Percentiles rank a stretch among this genome's conserved stretches.
Conservation (phyloP, 2,329 filamentous ascomycete species). For the Triangularia setosa region DNA sequence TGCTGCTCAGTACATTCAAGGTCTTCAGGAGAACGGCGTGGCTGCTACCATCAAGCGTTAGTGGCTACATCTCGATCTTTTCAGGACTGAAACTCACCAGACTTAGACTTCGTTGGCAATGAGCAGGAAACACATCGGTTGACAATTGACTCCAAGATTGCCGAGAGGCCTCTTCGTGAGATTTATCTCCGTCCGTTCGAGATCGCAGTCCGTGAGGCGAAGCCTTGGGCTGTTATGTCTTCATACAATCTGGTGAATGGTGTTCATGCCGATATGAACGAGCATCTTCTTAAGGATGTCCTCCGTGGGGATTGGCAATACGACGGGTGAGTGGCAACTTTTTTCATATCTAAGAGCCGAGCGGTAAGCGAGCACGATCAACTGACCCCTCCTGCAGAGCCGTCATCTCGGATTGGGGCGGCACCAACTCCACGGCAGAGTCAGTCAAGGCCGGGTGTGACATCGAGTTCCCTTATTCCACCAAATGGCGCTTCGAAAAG, state of each 20-base stretch:
- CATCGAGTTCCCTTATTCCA: constrained; percentile 55
- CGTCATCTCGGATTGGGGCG: constrained; percentile 58
- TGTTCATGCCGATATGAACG: constrained; percentile 55
- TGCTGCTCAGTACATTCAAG: constrained; percentile 67
- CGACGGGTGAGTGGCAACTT: constrained; percentile 44
- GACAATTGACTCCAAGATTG: constrained; percentile 60
- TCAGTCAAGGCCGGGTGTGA: constrained; percentile 54
- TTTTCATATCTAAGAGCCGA: neutral
- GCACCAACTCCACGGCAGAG: constrained; percentile 53
- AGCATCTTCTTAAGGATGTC: constrained; percentile 51
- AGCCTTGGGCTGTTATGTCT: constrained; percentile 67
- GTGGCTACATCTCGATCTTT: constrained; percentile 20
- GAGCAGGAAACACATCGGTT: constrained; percentile 68
- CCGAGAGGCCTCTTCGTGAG: constrained; percentile 63
- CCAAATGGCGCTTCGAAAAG: constrained; percentile 55
- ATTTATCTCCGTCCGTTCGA: constrained; percentile 73
- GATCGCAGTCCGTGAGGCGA: constrained; percentile 65
- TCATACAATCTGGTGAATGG: constrained; percentile 67
- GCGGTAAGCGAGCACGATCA: constrained; percentile 5
- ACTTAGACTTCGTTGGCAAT: constrained; percentile 62
- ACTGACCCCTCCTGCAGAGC: constrained; percentile 36
- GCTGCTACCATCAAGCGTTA: constrained; percentile 74
- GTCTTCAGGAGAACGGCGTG: constrained; percentile 68
- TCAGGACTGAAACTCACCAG: constrained; percentile 13
- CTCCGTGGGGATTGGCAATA: constrained; percentile 60